Base-by-base conservation (phyloP, 2,329 filamentous ascomycete species). In the Phyllosticta citribraziliensis region DNA sequence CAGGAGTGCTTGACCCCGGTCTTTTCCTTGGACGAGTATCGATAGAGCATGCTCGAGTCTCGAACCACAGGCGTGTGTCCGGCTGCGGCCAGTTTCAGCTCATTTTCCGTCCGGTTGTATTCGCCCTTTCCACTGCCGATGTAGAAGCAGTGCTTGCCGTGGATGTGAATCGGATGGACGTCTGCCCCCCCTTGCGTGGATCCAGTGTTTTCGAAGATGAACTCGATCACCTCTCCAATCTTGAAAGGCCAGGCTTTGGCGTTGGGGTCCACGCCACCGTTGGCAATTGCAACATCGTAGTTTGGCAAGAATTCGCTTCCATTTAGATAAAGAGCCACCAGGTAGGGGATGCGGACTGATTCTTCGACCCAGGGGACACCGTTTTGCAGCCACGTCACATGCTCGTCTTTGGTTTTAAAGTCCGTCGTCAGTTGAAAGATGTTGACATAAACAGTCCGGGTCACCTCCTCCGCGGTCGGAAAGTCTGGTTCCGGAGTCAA, bases 141-240 rank as follows among this genome's bases (percentile, higher is more conserved):
- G 64, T 84, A 82, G 66, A 74, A 84, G 64, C 73, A 79, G 66
- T 84, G 82, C 11, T 74, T 73, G 22, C 82, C 81, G 67, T 85
- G 82, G 1, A 75, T 74, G 66, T 85, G 82, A 67, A 83, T 79
- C 0, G 82, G 82, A 64, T 84, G 81, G 57, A 64, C 63, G 50
- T 72, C 69, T 30, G 66, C 52, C 20, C 68, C 68, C 1, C 67
- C 65, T 11, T 55, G 55, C 35, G 64, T 65, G 9, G 30, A 33
- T 3, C 60, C 60, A 3, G 56, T 78, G 65, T 77, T 79, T 52
- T 76, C 71, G 65, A 79, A 73, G 5, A 84, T 77, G 20, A 82
- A 79, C 60, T 83, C 80, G 3, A 84, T 69, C 0, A 83, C 79
- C 66, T 86, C 83, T 25, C 82, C 83, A 1, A 84, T 67, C 52